These are phyloP conservation scores for Tolypocladium endophyticum DNA, from an alignment of 2,329 filamentous ascomycete genomes.

Conservation along the genomic window DNA sequence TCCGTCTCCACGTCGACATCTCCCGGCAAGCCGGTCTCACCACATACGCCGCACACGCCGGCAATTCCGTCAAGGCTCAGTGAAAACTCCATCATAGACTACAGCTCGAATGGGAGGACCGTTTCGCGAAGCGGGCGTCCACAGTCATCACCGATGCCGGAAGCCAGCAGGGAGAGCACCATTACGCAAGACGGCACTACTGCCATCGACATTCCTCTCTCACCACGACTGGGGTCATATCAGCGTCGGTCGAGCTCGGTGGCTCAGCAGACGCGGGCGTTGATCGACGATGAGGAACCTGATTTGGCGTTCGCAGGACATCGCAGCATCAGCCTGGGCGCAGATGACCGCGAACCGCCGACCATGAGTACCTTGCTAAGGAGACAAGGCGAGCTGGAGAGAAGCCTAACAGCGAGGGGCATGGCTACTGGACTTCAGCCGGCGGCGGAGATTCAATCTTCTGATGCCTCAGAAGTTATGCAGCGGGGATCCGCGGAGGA, in stretches of 20 bases:
- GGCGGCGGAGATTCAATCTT: slow-evolving; percentile 28
- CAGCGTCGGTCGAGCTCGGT: slow-evolving; percentile 59
- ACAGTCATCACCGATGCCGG: slow-evolving; percentile 15
- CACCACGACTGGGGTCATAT: slow-evolving; percentile 48
- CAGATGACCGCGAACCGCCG: slow-evolving; percentile 52
- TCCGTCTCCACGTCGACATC: slow-evolving; percentile 80
- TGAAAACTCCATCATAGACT: slow-evolving; percentile 63
- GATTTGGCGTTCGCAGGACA: slow-evolving; percentile 51
- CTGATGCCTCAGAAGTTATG: slow-evolving; percentile 26
- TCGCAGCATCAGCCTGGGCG: slow-evolving; percentile 58
- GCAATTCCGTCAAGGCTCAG: slow-evolving; percentile 89
- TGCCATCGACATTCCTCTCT: slow-evolving; percentile 65
- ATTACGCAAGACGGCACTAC: slow-evolving; percentile 43
- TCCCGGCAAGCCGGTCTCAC: slow-evolving; percentile 80
- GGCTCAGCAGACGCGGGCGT: slow-evolving; percentile 48
- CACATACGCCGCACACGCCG: slow-evolving; percentile 84
- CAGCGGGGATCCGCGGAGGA: slow-evolving; percentile 33
- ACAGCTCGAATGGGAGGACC: slow-evolving; percentile 17
- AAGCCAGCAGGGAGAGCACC: slow-evolving; percentile 24
- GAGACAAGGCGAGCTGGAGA: slow-evolving; percentile 24
- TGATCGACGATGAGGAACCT: slow-evolving; percentile 47
- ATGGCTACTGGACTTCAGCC: slow-evolving; percentile 24
- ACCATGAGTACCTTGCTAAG: slow-evolving; percentile 54
- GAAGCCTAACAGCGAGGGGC: slow-evolving; percentile 15
- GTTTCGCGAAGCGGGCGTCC: slow-evolving; percentile 17